phyloP scores from a whole-genome alignment of 208 protist genomes.

The Trypanosomatidae sp. region DNA sequence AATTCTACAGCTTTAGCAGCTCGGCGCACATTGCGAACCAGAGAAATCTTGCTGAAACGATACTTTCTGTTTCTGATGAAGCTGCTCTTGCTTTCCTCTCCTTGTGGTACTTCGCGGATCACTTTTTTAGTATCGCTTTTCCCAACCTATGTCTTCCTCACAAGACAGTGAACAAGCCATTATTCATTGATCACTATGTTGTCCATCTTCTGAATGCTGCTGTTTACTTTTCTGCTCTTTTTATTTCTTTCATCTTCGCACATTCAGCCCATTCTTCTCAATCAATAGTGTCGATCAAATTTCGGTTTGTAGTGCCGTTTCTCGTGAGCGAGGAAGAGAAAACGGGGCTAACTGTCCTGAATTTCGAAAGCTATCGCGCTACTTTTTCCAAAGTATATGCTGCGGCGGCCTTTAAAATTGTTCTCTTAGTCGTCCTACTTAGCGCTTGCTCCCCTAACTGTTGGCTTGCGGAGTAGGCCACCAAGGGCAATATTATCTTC shows the following conservation, averaged over 20 bases:
- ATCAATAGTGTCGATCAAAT: background rate
- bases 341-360: background rate
- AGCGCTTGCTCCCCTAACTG: background rate
- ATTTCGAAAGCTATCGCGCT: background rate
- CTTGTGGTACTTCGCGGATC: background rate
- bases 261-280: background rate
- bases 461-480: background rate
- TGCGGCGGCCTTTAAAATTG: background rate
- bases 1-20: background rate
- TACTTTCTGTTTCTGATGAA: background rate
- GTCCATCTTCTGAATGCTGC: background rate
- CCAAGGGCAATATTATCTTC: background rate
- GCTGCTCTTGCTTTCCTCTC: background rate
- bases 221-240: background rate
- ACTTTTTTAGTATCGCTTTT: background rate
- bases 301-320: background rate
- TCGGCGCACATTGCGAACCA: background rate
- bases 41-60: background rate
- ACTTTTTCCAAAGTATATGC: background rate
- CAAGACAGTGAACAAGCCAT: background rate
- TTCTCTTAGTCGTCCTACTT: background rate
- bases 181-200: background rate
- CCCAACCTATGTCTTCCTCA: background rate
- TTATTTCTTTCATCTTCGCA: background rate
- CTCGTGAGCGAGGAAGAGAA: background rate